Base-by-base conservation (phyloP, 2,329 filamentous ascomycete genomes). In the Aureobasidium sp. region DNA sequence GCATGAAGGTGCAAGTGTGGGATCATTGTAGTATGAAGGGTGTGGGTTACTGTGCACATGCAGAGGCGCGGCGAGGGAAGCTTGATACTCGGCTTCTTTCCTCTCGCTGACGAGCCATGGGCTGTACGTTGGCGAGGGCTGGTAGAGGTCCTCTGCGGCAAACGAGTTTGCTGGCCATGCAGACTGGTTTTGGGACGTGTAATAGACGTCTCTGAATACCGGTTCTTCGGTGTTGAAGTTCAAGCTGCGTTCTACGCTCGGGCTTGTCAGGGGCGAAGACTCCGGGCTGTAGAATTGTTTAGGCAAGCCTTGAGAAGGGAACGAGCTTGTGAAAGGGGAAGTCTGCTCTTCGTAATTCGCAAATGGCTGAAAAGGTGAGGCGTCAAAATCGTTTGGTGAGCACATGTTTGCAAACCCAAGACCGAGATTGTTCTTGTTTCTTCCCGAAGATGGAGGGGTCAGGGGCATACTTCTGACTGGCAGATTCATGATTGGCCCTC, bases 21-120 rank as follows among this genome's bases (percentile, higher is more conserved):
- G 63, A 51, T 67, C 62, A 8, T 47, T 24, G 53, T 63, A 66
- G 49, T 56, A 61, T 6, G 49, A 27, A 7, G 59, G 56, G 24
- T 57, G 55, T 11, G 40, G 2, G 7, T 25, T 35, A 2, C 12
- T 16, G 10, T 47, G 42, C 14, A 47, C 30, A 25, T 35, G 30
- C 2, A 25, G 35, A 12, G 24, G 12, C 19, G 10, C 11, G 30
- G 12, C n/a, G 8, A 47, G 30, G 0, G 42, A 47, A 12, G 32
- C 34, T 25, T 42, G 38, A n/a, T 49, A 49, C 11, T 49, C 45
- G 22, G 45, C 45, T 27, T 49, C 45, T 54, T 19, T 52, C 57
- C n/a, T 60, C 24, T 45, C 50, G 14, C 40, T 45, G 7, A 16
- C 40, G 16, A 53, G 16, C 53, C 53, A 55, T 3, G 53, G 53